These are phyloP conservation scores for Coniella lustricola DNA, from an alignment of 2,329 filamentous ascomycete species.

Conservation along the genomic window DNA sequence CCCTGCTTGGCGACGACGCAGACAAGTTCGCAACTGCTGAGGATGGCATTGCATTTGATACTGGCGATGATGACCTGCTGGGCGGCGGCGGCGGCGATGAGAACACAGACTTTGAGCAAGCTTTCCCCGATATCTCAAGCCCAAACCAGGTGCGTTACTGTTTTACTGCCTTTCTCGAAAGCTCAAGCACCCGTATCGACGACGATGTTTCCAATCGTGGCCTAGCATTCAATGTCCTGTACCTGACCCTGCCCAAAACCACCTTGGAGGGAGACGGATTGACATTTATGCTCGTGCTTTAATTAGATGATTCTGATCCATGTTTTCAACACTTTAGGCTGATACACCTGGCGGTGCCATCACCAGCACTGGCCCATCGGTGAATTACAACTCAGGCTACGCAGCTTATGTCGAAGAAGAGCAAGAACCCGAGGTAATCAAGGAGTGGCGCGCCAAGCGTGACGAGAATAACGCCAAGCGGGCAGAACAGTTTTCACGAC, in stretches of 20 bases:
- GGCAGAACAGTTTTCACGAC: slow-evolving; percentile 71
- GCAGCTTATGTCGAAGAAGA: slow-evolving; percentile 47
- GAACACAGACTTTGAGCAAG: slow-evolving; percentile 66
- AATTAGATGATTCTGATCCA: neutral
- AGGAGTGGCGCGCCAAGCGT: slow-evolving; percentile 85
- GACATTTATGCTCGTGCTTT: neutral
- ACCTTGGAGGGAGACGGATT: neutral
- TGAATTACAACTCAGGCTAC: slow-evolving; percentile 56
- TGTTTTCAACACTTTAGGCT: slow-evolving; percentile 37
- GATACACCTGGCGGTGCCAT: slow-evolving; percentile 73
- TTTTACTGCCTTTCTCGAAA: neutral
- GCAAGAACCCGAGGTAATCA: slow-evolving; percentile 81
- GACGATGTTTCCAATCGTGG: neutral
- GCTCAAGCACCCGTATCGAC: neutral
- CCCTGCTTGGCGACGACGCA: slow-evolving; percentile 84
- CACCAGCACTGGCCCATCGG: slow-evolving; percentile 55
- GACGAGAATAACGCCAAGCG: slow-evolving; percentile 78
- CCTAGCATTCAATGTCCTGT: neutral
- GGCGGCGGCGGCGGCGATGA: slow-evolving; percentile 41
- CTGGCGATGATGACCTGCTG: slow-evolving; percentile 64
- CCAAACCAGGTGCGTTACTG: slow-evolving; percentile 55
- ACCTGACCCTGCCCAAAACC: neutral
- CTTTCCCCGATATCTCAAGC: slow-evolving; percentile 73
- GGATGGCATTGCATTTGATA: slow-evolving; percentile 60
- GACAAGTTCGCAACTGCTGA: slow-evolving; percentile 76